A percentile compares a stretch with the other conserved stretches of the same genome.
phyloP scores from a whole-genome alignment of 208 protist species.

The Acanthamoeba rhysodes region DNA sequence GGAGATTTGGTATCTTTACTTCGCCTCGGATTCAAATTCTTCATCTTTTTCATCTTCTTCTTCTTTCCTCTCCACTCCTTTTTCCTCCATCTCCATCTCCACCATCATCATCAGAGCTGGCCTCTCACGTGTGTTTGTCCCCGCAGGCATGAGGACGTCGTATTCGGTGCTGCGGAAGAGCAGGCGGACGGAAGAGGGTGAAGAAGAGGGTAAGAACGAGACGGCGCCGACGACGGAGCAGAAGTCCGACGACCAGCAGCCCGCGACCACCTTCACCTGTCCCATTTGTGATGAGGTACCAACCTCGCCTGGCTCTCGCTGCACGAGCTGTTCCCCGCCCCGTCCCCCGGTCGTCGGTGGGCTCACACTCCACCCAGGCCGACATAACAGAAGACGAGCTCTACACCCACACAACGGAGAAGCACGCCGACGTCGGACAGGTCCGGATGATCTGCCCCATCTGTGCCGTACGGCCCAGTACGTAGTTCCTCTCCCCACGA shows the following conservation, averaged over 20 bases:
- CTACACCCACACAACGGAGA: neutral
- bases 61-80: neutral
- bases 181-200: neutral
- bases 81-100: no score
- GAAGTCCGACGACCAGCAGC: neutral
- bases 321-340: no score
- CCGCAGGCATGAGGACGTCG: neutral
- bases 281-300: slow-evolving; percentile 7
- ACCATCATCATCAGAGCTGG: no score
- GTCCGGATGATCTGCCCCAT: neutral
- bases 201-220: neutral
- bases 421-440: neutral
- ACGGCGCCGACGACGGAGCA: neutral
- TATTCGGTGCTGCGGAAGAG: neutral
- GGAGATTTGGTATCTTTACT: neutral
- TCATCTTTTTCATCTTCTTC: neutral
- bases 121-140: neutral
- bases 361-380: no score
- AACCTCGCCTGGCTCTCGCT: no score
- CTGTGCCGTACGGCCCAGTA: neutral
- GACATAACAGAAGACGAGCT: neutral
- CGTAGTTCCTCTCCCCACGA: neutral
- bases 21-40: neutral
- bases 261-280: neutral
- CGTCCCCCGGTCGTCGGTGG: no score